These are phyloP conservation scores for Henningerozyma blattae DNA, from an alignment of 805 yeast genomes.

Conservation along the genomic window DNA sequence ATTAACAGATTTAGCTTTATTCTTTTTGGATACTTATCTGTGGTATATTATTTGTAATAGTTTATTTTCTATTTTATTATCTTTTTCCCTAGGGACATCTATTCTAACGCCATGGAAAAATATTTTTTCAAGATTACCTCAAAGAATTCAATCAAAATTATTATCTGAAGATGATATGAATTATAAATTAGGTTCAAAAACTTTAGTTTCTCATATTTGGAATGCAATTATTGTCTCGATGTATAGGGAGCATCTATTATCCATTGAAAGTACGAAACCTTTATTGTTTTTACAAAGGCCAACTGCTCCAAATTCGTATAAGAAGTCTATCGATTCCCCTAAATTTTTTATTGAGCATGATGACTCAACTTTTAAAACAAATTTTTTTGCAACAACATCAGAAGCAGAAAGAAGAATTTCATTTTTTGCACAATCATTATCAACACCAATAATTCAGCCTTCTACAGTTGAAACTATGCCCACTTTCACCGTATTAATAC, in stretches of 20 bases:
- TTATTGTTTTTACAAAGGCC: constrained; percentile 45
- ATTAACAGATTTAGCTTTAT: constrained; percentile 52
- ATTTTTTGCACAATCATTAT: constrained; percentile 79
- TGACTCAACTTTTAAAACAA: constrained; percentile 50
- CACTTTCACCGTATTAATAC: constrained; percentile 69
- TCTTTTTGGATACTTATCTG: constrained; percentile 69
- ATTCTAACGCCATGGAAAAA: constrained; percentile 88
- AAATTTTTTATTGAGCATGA: constrained; percentile 72
- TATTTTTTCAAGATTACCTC: constrained; percentile 63
- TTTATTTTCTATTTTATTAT: constrained; percentile 54
- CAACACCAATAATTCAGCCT: constrained; percentile 76
- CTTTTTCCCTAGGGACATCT: constrained; percentile 66
- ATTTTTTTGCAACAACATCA: constrained; percentile 44
- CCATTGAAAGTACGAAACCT: constrained; percentile 59
- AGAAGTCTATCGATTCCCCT: constrained; percentile 50
- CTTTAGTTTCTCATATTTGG: constrained; percentile 63
- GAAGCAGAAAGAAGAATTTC: constrained; percentile 79
- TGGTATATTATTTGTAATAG: constrained; percentile 84
- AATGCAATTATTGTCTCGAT: constrained; percentile 72
- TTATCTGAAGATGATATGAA: constrained; percentile 39
- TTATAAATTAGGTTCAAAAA: constrained; percentile 37
- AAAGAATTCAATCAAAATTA: constrained; percentile 61
- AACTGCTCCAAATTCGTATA: constrained; percentile 25
- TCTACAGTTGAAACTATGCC: constrained; percentile 61
- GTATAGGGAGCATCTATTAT: constrained; percentile 69